A percentile compares a stretch with the other conserved stretches of the same genome.
Evolutionary conservation across 2,329 filamentous ascomycete species (phyloP).

Genomic region (Fusarium neocosmosporiellum): DNA sequence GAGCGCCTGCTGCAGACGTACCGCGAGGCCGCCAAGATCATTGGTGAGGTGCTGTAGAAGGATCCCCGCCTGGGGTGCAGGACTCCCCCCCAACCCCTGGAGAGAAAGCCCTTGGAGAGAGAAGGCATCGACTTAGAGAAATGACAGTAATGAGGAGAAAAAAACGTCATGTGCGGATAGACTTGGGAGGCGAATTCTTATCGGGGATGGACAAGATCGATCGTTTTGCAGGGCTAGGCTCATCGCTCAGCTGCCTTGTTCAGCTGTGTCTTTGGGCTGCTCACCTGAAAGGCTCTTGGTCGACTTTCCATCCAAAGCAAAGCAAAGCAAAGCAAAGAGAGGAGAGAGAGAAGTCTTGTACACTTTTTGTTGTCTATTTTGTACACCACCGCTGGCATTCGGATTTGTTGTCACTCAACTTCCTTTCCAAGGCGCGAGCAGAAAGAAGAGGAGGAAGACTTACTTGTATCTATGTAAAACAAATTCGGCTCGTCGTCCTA

Average conservation of each 20-base stretch:
- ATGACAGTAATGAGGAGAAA: slow-evolving; percentile 34
- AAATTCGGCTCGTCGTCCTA: slow-evolving; percentile 43
- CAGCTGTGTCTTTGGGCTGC: not conserved
- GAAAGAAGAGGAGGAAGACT: slow-evolving; percentile 31
- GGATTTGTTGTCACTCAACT: slow-evolving; percentile 38
- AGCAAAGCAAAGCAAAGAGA: slow-evolving; percentile 1
- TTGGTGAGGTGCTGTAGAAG: slow-evolving; percentile 91
- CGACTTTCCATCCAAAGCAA: slow-evolving; percentile 14
- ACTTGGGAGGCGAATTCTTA: slow-evolving; percentile 28
- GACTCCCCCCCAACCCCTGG: slow-evolving; percentile 14
- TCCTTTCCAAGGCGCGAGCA: slow-evolving; percentile 32
- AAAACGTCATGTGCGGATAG: slow-evolving; percentile 31
- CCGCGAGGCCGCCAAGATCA: slow-evolving; percentile 97
- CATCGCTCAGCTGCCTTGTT: not conserved
- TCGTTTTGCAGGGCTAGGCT: slow-evolving; percentile 9
- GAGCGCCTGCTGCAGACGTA: slow-evolving; percentile 96
- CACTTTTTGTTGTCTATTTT: slow-evolving; percentile 40
- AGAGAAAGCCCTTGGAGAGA: slow-evolving; percentile 11
- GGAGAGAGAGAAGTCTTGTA: slow-evolving; percentile 35
- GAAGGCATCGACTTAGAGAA: slow-evolving; percentile 27
- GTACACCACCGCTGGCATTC: slow-evolving; percentile 44
- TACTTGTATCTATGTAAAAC: slow-evolving; percentile 43
- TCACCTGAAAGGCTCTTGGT: slow-evolving; percentile 1
- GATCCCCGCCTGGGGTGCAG: slow-evolving; percentile 57
- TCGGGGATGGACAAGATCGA: slow-evolving; percentile 26